Evolutionary conservation across 257 asterid genomes (phyloP).

Genomic region (Solanum lignicaule): DNA sequence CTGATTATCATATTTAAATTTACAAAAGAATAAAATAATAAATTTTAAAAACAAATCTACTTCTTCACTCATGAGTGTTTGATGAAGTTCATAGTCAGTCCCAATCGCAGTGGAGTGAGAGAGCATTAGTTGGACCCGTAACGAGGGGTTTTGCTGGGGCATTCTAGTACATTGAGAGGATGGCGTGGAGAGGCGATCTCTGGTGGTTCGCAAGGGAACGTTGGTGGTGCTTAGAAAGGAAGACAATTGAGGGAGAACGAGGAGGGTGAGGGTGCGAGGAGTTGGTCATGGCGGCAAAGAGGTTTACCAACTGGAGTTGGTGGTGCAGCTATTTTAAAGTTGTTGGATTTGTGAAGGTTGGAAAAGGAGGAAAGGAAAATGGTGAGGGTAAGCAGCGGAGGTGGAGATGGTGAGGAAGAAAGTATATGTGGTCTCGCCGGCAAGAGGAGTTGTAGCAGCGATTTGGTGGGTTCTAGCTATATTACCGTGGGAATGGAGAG

Average conservation of each 20-base stretch:
- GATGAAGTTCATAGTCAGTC: not conserved
- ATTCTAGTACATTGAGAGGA: not conserved
- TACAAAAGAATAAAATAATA: too few relatives aligned
- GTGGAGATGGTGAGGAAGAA: too few relatives aligned
- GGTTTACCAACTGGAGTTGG: too few relatives aligned
- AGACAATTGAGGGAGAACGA: not conserved
- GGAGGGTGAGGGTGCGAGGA: not conserved
- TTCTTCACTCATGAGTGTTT: not conserved
- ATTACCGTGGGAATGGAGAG: not conserved
- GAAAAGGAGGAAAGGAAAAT: too few relatives aligned
- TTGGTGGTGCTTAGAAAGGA: not conserved
- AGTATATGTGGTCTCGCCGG: too few relatives aligned
- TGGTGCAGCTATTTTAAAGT: too few relatives aligned
- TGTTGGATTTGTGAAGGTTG: too few relatives aligned
- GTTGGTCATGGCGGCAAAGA: too few relatives aligned
- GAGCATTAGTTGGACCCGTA: not conserved
- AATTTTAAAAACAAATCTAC: too few relatives aligned
- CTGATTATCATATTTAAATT: too few relatives aligned
- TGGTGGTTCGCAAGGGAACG: not conserved
- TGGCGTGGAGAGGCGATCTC: not conserved
- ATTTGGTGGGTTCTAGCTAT: not conserved
- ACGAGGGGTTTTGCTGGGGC: not conserved
- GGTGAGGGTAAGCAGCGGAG: too few relatives aligned
- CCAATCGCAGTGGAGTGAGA: not conserved
- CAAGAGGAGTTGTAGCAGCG: too few relatives aligned